A percentile compares a stretch with the other conserved stretches of the same genome.
Conservation (phyloP, 1,284 basidiomycete genomes). For the Tilletia caries region DNA sequence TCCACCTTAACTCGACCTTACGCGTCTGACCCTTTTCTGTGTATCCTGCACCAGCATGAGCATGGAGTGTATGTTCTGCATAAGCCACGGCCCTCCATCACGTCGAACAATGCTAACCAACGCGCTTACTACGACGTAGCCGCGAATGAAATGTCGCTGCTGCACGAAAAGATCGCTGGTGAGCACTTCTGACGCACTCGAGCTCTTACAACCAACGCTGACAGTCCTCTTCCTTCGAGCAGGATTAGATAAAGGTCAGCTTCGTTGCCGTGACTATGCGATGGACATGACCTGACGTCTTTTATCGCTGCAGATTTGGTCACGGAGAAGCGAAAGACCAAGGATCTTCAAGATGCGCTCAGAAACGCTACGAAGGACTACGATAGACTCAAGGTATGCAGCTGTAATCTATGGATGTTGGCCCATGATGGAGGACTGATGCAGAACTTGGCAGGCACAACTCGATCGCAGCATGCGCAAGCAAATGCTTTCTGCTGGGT, state of each 20-base stretch:
- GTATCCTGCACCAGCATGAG: background rate
- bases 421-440: background rate
- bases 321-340: constrained; percentile 6
- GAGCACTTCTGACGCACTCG: background rate
- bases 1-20: background rate
- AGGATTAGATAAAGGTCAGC: background rate
- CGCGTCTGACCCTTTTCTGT: background rate
- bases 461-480: constrained; percentile 10
- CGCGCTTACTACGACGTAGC: background rate
- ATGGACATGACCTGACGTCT: background rate
- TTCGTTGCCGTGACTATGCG: background rate
- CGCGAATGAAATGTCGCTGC: constrained; percentile 2
- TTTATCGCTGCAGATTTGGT: background rate
- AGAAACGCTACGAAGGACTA: constrained; percentile 9
- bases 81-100: too few relatives aligned
- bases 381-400: constrained; percentile 5
- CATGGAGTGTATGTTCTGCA: constrained; percentile 11
- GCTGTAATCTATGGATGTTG: background rate
- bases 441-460: background rate
- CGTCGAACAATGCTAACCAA: background rate
- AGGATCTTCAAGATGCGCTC: constrained; percentile 7
- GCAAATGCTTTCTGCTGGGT: background rate
- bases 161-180: constrained; percentile 7
- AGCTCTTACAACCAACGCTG: background rate
- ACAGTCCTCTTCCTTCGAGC: background rate